Conservation (phyloP, 2,329 filamentous ascomycete species). For the Alternaria sp. region DNA sequence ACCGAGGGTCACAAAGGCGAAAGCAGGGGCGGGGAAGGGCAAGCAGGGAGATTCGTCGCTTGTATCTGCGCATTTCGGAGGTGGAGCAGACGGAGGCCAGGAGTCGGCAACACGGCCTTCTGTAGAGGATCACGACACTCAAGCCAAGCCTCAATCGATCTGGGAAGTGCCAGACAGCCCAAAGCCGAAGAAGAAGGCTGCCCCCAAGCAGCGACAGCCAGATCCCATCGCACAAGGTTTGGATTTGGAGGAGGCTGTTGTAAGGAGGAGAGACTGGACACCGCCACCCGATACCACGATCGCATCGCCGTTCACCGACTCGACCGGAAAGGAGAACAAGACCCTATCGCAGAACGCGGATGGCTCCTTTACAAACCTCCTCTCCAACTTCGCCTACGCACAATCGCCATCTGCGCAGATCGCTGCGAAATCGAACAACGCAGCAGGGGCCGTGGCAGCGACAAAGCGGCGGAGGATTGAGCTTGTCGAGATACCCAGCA, state of each 20-base stretch:
- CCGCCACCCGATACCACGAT: slow-evolving; percentile 38
- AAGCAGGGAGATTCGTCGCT: slow-evolving; percentile 21
- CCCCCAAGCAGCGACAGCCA: slow-evolving; percentile 18
- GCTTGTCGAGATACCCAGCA: slow-evolving; percentile 35
- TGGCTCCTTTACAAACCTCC: slow-evolving; percentile 31
- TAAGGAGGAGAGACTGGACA: slow-evolving; percentile 46
- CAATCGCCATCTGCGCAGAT: slow-evolving; percentile 18
- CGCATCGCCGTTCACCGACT: slow-evolving; percentile 20
- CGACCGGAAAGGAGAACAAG: slow-evolving; percentile 34
- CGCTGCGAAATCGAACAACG: neutral
- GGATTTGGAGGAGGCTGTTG: slow-evolving; percentile 38
- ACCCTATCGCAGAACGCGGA: slow-evolving; percentile 3
- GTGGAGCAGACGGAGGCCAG: slow-evolving; percentile 3
- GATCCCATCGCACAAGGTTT: slow-evolving; percentile 17
- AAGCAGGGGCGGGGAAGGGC: slow-evolving; percentile 16
- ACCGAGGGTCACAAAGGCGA: slow-evolving; percentile 32
- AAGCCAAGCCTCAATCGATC: slow-evolving; percentile 19
- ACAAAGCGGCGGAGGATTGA: slow-evolving; percentile 42
- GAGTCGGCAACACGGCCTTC: neutral
- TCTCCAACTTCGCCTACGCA: slow-evolving; percentile 40
- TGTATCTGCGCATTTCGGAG: slow-evolving; percentile 31
- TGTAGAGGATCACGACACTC: neutral
- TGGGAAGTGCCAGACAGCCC: slow-evolving; percentile 37
- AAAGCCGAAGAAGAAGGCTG: slow-evolving; percentile 10
- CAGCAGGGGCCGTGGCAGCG: slow-evolving; percentile 8